Evolutionary conservation across 805 yeast genomes (phyloP), one percentile per base, ranked within the genome.

Genomic region (Cephaloascus albidus): DNA sequence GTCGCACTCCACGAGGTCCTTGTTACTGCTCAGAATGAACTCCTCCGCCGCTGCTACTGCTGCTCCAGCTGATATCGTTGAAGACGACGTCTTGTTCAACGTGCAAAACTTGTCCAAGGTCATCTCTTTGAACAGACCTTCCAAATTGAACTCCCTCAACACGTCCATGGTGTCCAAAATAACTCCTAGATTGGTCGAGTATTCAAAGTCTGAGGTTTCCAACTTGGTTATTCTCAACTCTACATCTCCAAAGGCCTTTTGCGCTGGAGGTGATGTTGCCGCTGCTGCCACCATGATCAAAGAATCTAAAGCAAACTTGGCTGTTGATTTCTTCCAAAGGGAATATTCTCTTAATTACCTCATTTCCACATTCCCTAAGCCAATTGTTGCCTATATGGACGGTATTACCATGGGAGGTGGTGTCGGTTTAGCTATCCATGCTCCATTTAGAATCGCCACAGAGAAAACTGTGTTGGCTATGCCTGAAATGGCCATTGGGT

Each of bases 331-430:
- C 61, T 90, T 93, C 66, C 74, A 76, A 43, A 57, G 70, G 40
- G 97, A 90, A 61, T 90, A 93, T 64, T 76, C 81, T 44, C 64
- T 93, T 52, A 80, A 93, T 65, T 84, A 80, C 53, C 63, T 81
- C 38, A 67, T 89, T 43, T 81, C 95, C 8, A 80, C 90, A n/a
- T 88, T 78, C 50, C 66, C 79, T 42, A 90, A 88, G 65, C 97
- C 97, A 1, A 72, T 85, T 43, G 80, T 93, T n/a, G 69, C 95
- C 0, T 53, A 87, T 31, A 81, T 84, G 78, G 81, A 93, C 54
- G 97, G 97, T 18, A 85, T 90, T 50, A 86, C 90, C 20, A 87
- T 93, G 95, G 98, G 97, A 40, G 97, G 97, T 38, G 97, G 97
- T 50, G 95, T 88, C 35, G 97, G 98, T 3, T 65, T 93, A 35